phyloP scores from a whole-genome alignment of 1,284 basidiomycete genomes.

The Cystobasidium sp. region DNA sequence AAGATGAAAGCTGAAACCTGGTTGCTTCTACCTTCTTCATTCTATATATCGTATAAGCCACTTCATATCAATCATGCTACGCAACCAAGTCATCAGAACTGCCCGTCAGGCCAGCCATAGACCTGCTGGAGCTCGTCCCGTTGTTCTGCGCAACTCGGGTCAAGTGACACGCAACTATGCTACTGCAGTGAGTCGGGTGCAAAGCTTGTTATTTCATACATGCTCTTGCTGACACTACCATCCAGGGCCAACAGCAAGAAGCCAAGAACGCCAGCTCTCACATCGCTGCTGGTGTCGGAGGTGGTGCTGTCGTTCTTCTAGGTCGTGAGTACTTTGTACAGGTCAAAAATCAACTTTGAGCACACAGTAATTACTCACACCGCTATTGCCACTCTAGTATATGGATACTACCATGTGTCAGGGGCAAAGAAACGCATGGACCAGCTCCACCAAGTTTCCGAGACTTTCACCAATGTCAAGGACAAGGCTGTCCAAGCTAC shows the following conservation, averaged over 20 bases:
- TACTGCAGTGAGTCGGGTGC: conserved; percentile 20
- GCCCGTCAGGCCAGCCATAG: conserved; percentile 26
- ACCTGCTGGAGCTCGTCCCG: conserved; percentile 17
- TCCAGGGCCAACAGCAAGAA: conserved; percentile 12
- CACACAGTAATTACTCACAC: neutral
- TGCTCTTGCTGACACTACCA: neutral
- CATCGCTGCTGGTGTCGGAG: conserved; percentile 57
- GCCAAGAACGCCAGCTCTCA: conserved; percentile 50
- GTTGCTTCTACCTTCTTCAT: neutral
- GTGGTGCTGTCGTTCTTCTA: conserved; percentile 57
- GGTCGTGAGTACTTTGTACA: conserved; percentile 49
- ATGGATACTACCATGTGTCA: conserved; percentile 60
- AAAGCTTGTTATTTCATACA: neutral
- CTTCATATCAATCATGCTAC: conserved; percentile 4
- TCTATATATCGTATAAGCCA: neutral
- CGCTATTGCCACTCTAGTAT: conserved; percentile 49
- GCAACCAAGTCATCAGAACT: conserved; percentile 10
- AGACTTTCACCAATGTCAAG: conserved; percentile 58
- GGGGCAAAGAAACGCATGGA: conserved; percentile 58
- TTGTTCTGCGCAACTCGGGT: conserved; percentile 19
- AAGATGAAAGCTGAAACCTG: neutral
- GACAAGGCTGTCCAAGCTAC: conserved; percentile 57
- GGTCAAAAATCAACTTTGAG: neutral
- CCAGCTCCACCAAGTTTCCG: conserved; percentile 56
- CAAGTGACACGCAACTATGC: conserved; percentile 24